These are phyloP conservation scores for Closterium sp. DNA, from an alignment of 139 green algal species.

Conservation along the genomic window DNA sequence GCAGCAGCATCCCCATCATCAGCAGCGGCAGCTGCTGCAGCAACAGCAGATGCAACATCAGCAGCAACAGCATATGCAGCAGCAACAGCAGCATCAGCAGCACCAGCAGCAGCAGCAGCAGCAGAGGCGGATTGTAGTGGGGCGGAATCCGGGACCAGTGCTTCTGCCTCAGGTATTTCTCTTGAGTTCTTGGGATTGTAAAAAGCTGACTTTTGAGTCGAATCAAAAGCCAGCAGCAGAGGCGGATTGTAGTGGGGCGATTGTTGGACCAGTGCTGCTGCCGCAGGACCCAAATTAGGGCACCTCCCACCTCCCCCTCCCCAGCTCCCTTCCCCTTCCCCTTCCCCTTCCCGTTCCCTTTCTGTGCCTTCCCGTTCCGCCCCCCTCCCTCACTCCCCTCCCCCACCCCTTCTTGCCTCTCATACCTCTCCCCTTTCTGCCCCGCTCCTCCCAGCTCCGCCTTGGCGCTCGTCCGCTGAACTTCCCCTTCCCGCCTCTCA, in stretches of 20 bases:
- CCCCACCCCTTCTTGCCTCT: background rate
- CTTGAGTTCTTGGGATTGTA: no score
- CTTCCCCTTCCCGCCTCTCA: background rate
- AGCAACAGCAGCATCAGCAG: background rate
- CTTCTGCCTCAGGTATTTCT: background rate
- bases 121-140: background rate
- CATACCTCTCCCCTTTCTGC: background rate
- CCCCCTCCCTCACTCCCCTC: no score
- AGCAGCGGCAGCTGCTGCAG: background rate
- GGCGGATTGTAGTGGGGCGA: no score
- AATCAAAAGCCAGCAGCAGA: no score
- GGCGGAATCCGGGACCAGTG: background rate
- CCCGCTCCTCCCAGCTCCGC: no score
- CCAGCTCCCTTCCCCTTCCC: no score
- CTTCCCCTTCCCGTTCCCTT: no score
- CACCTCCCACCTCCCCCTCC: no score
- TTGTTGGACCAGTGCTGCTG: background rate
- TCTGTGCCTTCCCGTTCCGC: no score
- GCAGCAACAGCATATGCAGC: background rate
- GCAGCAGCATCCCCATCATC: no score
- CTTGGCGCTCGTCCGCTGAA: background rate
- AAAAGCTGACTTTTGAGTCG: background rate
- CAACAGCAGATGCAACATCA: background rate
- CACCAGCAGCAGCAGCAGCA: slow-evolving; percentile 7
- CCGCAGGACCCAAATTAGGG: no score